Base-by-base conservation (phyloP, 805 yeast species). In the Hanseniaspora lachancei region DNA sequence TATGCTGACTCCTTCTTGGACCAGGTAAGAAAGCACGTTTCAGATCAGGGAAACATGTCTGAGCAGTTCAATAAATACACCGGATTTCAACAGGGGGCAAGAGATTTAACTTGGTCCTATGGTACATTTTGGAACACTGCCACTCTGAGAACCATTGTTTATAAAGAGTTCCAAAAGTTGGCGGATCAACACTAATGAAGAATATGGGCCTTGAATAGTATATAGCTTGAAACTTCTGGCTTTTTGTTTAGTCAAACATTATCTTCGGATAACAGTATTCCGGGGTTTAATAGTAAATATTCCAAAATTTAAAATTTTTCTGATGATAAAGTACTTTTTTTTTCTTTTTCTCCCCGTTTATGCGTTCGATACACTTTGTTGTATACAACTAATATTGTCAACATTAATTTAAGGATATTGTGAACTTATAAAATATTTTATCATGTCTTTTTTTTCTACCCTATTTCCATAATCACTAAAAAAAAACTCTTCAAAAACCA, bases 41-140 rank as follows among this genome's bases (percentile, higher is more conserved):
- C 57, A 18, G 54, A 49, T 61, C 69, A 68, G 52, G 77, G 80
- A 18, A 95, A 95, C 55, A 81, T 91, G 80, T 81, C 89, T 63
- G 97, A 91, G 69, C 96, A 91, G 64, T 87, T 87, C 67, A 87
- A 86, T 70, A 80, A 78, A 63, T 77, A 81, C 62, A 79, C 76
- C 43, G 97, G 97, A 0, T 88, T 68, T 66, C 79, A 87, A 84
- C 84, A 82, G 67, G 97, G 97, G 6, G 97, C 97, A 0, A 69
- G 71, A 56, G 79, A 86, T 62, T 77, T 91, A 62, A 89, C 97
- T 5, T 91, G 97, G 97, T 84, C 95, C 58, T 87, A 87, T 66
- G 80, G 88, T 34, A 76, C 95, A 5, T 78, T 85, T 47, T 81
- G 84, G 80, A 77, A 79, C 61, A 79, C 91, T 6, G 70, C 76